Evolutionary conservation across 371 early-diverging fungal species (phyloP).

Genomic region (Circinella umbellata): DNA sequence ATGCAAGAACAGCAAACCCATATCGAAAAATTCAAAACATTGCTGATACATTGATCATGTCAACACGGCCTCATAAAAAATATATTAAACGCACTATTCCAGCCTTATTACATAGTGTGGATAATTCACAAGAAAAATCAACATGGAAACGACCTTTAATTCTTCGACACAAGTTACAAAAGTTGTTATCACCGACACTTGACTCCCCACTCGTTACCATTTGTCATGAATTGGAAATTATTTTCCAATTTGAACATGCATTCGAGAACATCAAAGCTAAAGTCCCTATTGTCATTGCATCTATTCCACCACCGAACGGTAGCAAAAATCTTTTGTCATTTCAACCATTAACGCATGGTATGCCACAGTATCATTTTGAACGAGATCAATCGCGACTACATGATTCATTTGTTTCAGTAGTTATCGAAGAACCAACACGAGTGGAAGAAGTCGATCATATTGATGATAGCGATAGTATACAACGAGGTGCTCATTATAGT

Average conservation of each 20-base stretch:
- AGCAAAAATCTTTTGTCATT: neutral
- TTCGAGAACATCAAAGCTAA: slow-evolving; percentile 33
- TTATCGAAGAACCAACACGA: slow-evolving; percentile 11
- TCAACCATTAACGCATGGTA: slow-evolving; percentile 6
- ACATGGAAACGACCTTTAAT: slow-evolving; percentile 34
- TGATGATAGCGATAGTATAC: slow-evolving; percentile 16
- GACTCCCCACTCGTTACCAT: slow-evolving; percentile 32
- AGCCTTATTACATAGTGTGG: slow-evolving; percentile 24
- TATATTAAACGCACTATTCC: slow-evolving; percentile 32
- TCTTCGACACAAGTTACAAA: slow-evolving; percentile 26
- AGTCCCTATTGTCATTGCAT: slow-evolving; percentile 34
- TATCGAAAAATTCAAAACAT: slow-evolving; percentile 12
- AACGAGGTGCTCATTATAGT: slow-evolving; percentile 20
- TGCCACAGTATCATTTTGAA: slow-evolving; percentile 28
- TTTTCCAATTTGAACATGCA: slow-evolving; percentile 31
- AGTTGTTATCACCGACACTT: slow-evolving; percentile 17
- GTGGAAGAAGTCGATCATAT: slow-evolving; percentile 20
- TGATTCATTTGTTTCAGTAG: slow-evolving; percentile 14
- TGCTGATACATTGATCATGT: slow-evolving; percentile 9
- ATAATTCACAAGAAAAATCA: slow-evolving; percentile 22
- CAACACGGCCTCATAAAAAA: slow-evolving; percentile 8
- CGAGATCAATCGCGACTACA: slow-evolving; percentile 12
- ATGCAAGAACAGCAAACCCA: slow-evolving; percentile 3
- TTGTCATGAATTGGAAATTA: slow-evolving; percentile 31
- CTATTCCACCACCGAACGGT: slow-evolving; percentile 21